phyloP scores from a whole-genome alignment of 169 alveolate species.

The Plasmodium malariae region DNA sequence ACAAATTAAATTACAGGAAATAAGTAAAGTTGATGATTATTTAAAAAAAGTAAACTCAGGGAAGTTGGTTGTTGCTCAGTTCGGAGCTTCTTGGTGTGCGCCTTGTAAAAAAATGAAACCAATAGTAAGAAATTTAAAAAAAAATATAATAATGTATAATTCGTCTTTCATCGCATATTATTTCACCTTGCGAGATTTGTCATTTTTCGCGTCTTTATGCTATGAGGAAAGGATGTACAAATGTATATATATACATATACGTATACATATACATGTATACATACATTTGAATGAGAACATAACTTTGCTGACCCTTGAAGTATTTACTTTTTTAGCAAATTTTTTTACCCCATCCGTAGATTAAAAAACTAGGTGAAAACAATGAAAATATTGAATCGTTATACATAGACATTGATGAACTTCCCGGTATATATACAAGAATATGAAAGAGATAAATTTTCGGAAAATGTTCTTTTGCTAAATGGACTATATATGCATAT shows the following conservation, averaged over 20 bases:
- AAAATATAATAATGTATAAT: not conserved
- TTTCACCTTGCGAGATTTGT: not conserved
- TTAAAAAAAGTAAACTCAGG: conserved; percentile 74
- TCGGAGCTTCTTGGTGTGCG: conserved; percentile 88
- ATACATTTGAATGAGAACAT: not conserved
- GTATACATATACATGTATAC: not conserved
- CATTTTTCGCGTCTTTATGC: not conserved
- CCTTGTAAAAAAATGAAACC: conserved; percentile 88
- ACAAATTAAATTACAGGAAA: conserved; percentile 35
- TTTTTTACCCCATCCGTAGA: conserved; percentile 7
- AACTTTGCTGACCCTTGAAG: no score
- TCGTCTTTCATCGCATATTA: not conserved
- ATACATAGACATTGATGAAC: conserved; percentile 72
- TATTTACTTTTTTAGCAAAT: not conserved
- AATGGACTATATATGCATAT: not conserved
- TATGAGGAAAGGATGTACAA: not conserved
- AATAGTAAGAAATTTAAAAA: conserved; percentile 36
- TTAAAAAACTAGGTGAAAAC: conserved; percentile 64
- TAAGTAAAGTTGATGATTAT: conserved; percentile 81
- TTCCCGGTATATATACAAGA: conserved; percentile 40
- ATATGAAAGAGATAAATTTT: not conserved
- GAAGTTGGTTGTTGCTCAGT: conserved; percentile 82
- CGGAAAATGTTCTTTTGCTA: not conserved
- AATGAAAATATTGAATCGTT: conserved; percentile 61
- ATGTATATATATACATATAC: not conserved